phyloP scores from a whole-genome alignment of 2,329 filamentous ascomycete genomes.

The Metarhizium rileyi region DNA sequence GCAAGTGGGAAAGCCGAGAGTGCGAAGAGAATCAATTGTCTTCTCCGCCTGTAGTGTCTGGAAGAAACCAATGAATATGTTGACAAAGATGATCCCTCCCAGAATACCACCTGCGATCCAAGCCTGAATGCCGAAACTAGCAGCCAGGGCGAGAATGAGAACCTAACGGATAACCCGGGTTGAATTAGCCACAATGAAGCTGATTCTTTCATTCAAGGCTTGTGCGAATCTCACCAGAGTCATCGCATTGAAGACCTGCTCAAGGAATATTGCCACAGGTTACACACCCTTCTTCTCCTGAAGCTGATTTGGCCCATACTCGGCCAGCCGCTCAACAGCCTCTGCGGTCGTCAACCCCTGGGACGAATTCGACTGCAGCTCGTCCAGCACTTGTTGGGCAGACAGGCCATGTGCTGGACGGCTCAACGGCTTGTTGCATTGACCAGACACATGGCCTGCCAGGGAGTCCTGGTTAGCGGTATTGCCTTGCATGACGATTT shows the following conservation, averaged over 20 bases:
- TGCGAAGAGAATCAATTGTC: constrained; percentile 29
- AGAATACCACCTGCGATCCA: constrained; percentile 43
- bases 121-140: constrained; percentile 37
- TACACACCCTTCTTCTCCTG: constrained; percentile 36
- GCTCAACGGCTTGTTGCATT: constrained; percentile 32
- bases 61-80: constrained; percentile 30
- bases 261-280: constrained; percentile 46
- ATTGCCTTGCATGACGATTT: not conserved
- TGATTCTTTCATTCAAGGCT: not conserved
- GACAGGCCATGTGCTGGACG: constrained; percentile 48
- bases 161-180: constrained; percentile 18
- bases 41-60: constrained; percentile 30
- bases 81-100: constrained; percentile 32
- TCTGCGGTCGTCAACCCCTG: constrained; percentile 44
- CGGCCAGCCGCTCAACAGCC: constrained; percentile 37
- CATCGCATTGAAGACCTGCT: constrained; percentile 50
- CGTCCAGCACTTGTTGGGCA: constrained; percentile 35
- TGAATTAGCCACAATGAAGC: not conserved
- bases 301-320: constrained; percentile 51
- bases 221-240: constrained; percentile 28
- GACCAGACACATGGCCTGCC: constrained; percentile 20
- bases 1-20: constrained; percentile 24
- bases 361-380: constrained; percentile 42
- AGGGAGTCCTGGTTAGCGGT: not conserved
- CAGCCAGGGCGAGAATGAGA: constrained; percentile 51